A percentile compares a stretch with the other conserved stretches of the same genome.
phyloP scores from a whole-genome alignment of 495 filamentous ascomycete species.

The Podospora bellae-mahoneyi region DNA sequence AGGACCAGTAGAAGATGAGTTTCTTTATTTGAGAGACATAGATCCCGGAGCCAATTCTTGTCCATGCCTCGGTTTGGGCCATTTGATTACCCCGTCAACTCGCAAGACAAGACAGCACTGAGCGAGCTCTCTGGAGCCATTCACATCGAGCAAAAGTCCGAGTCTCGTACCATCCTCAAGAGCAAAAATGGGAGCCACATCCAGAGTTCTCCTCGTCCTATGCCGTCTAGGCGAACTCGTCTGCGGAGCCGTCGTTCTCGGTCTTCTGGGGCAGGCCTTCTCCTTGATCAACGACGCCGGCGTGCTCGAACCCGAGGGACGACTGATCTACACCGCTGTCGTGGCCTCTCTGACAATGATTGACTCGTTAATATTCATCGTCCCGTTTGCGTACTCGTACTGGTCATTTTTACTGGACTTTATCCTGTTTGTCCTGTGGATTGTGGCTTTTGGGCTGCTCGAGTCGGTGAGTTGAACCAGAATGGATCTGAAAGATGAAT shows the following conservation, averaged over 20 bases:
- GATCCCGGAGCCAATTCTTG: too few relatives aligned
- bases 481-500: background rate
- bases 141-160: too few relatives aligned
- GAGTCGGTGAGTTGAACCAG: slow-evolving; percentile 19
- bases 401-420: slow-evolving; percentile 24
- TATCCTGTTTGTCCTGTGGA: slow-evolving; percentile 22
- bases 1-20: too few relatives aligned
- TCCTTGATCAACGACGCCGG: slow-evolving; percentile 18
- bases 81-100: too few relatives aligned
- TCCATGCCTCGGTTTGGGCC: too few relatives aligned
- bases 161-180: too few relatives aligned
- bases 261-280: slow-evolving; percentile 21
- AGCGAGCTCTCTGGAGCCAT: too few relatives aligned
- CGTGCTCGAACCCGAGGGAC: slow-evolving; percentile 13
- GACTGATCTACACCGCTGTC: slow-evolving; percentile 21
- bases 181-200: slow-evolving; percentile 10
- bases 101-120: too few relatives aligned
- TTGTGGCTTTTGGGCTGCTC: slow-evolving; percentile 20
- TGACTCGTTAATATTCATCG: slow-evolving; percentile 19
- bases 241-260: slow-evolving; percentile 26
- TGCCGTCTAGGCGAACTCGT: slow-evolving; percentile 21
- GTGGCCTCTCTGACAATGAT: slow-evolving; percentile 23
- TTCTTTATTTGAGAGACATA: too few relatives aligned
- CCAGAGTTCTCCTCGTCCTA: slow-evolving; percentile 16
- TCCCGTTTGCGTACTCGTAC: slow-evolving; percentile 19